phyloP scores from a whole-genome alignment of 306 rosid species.

The Corylus heterophylla region DNA sequence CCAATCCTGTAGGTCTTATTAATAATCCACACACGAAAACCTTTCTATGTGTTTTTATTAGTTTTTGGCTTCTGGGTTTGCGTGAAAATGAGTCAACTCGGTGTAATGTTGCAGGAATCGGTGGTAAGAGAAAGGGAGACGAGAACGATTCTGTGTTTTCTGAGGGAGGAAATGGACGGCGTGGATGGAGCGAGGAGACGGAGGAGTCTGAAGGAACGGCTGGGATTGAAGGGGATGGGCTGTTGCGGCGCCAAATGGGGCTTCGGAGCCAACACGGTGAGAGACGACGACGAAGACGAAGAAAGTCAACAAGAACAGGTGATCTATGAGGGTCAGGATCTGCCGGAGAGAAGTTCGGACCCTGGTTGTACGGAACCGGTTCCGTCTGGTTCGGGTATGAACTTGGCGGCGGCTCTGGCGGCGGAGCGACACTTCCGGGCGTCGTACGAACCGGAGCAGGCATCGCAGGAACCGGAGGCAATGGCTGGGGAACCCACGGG shows the following conservation, averaged over 20 bases:
- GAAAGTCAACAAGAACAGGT: conserved; percentile 26
- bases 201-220: conserved; percentile 69
- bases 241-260: conserved; percentile 90
- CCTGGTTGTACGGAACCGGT: conserved; percentile 40
- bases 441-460: conserved; percentile 29
- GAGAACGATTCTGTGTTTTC: conserved; percentile 66
- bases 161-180: conserved; percentile 71
- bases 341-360: conserved; percentile 18
- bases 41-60: not conserved
- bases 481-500: not conserved
- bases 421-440: conserved; percentile 78
- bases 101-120: conserved; percentile 73
- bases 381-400: conserved; percentile 58
- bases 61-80: not conserved
- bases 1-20: conserved; percentile 29
- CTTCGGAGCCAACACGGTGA: conserved; percentile 36
- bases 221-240: conserved; percentile 67
- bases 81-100: conserved; percentile 71
- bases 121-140: conserved; percentile 51
- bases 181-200: conserved; percentile 46
- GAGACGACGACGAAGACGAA: conserved; percentile 32
- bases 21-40: not conserved
- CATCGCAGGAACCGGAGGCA: not conserved
- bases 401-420: conserved; percentile 87
- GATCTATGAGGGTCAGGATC: conserved; percentile 31